Evolutionary conservation across 2,329 filamentous ascomycete genomes (phyloP).

Genomic region (Drechslerella dactyloides): DNA sequence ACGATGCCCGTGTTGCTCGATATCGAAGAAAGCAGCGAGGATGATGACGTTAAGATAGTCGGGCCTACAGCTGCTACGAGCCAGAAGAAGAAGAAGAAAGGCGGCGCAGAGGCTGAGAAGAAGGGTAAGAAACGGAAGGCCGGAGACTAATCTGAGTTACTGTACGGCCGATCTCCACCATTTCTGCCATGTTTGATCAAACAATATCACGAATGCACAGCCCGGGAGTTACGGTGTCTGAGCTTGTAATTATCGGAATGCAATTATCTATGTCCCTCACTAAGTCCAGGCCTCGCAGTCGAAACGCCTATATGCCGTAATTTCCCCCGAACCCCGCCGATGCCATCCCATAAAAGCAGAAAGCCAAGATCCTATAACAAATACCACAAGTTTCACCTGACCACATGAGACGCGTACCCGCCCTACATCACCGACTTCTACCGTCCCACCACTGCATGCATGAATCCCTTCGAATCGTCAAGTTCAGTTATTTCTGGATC

Average conservation of each 20-base stretch:
- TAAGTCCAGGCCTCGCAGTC: conserved; percentile 9
- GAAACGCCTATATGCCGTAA: conserved; percentile 40
- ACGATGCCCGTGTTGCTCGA: conserved; percentile 89
- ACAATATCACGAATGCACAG: conserved; percentile 14
- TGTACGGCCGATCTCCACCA: too few species aligned
- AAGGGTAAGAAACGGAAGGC: conserved; percentile 48
- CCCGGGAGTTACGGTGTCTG: conserved; percentile 28
- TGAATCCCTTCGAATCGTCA: conserved; percentile 1
- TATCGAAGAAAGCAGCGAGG: conserved; percentile 92
- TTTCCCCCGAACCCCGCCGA: not conserved
- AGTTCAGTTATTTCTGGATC: conserved; percentile 27
- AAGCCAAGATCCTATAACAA: not conserved
- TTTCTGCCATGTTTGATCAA: not conserved
- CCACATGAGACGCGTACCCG: not conserved
- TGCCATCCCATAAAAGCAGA: too few species aligned
- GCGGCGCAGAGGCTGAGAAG: conserved; percentile 30
- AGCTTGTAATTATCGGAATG: conserved; percentile 5
- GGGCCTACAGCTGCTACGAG: conserved; percentile 48
- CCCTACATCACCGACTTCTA: not conserved
- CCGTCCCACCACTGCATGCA: not conserved
- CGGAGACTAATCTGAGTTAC: conserved; percentile 1
- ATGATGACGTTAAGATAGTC: conserved; percentile 59
- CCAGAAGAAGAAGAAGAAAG: conserved; percentile 52
- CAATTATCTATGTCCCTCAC: conserved; percentile 1
- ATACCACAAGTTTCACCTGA: not conserved